These are phyloP conservation scores for Parsonsia alboflavescens DNA, from an alignment of 257 asterid genomes.

Conservation along the genomic window DNA sequence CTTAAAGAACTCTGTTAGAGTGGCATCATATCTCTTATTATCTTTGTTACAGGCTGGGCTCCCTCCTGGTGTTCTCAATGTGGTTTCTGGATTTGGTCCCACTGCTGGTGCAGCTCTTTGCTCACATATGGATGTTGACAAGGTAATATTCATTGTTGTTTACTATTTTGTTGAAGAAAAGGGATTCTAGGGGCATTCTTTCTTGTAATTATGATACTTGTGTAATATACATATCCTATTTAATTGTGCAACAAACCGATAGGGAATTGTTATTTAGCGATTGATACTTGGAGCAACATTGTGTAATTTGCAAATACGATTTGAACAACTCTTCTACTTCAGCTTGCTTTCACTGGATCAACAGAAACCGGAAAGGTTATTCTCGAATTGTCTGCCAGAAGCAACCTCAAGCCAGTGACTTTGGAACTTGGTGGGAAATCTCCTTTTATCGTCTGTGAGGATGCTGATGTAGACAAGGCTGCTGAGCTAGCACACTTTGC, in stretches of 20 bases:
- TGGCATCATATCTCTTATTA: slow-evolving; percentile 5
- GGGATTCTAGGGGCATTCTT: no score
- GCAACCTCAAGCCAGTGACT: slow-evolving; percentile 96
- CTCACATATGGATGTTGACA: slow-evolving; percentile 97
- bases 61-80: slow-evolving; percentile 81
- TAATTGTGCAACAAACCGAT: no score
- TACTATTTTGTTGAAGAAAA: no score
- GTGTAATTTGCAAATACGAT: no score
- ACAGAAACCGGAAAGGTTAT: slow-evolving; percentile 76
- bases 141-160: slow-evolving; percentile 38
- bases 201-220: not conserved
- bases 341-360: slow-evolving; percentile 98
- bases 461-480: slow-evolving; percentile 88
- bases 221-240: not conserved
- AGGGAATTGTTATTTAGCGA: no score
- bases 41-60: slow-evolving; percentile 77
- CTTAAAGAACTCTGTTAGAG: not conserved
- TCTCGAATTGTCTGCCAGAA: slow-evolving; percentile 68
- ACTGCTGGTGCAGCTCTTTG: slow-evolving; percentile 96
- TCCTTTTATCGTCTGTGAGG: slow-evolving; percentile 94
- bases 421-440: slow-evolving; percentile 98
- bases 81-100: slow-evolving; percentile 87
- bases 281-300: no score
- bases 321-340: slow-evolving; percentile 19
- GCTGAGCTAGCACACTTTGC: slow-evolving; percentile 92